Percentiles rank a stretch among this genome's conserved stretches.
phyloP scores from a whole-genome alignment of 257 asterid species.

The Lycium ferocissimum region DNA sequence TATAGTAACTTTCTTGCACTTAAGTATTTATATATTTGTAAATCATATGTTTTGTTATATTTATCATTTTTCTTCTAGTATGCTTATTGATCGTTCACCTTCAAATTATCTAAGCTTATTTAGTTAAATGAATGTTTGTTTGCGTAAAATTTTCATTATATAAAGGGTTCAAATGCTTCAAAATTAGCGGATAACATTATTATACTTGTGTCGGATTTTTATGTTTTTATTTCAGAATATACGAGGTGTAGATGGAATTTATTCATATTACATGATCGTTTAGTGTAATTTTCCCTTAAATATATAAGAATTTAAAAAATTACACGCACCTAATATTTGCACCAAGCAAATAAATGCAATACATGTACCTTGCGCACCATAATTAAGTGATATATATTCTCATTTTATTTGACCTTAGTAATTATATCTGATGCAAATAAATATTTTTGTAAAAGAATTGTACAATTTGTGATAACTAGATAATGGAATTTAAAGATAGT shows the following conservation, averaged over 20 bases:
- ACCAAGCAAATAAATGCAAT: background rate
- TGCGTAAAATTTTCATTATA: background rate
- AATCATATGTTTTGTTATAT: too few relatives aligned
- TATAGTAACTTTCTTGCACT: too few relatives aligned
- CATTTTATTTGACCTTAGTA: background rate
- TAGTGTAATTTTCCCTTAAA: too few relatives aligned
- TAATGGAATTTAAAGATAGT: background rate
- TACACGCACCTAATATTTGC: background rate
- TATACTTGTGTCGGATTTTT: background rate
- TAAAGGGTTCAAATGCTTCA: background rate
- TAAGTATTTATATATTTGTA: too few relatives aligned
- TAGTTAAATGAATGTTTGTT: background rate
- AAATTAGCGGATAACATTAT: background rate
- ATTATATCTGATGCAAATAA: background rate
- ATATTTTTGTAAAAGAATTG: background rate
- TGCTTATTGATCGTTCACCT: background rate
- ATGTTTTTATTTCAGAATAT: background rate
- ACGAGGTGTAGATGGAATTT: background rate
- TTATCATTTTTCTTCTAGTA: background rate
- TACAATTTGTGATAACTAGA: background rate
- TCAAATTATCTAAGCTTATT: background rate
- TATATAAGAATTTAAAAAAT: background rate
- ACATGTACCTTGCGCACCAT: background rate
- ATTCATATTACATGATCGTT: background rate
- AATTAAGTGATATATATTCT: background rate